Percentiles rank a stretch among this genome's conserved stretches.
These are phyloP conservation scores for Fusarium sublunatum DNA, from an alignment of 2,329 filamentous ascomycete genomes.

Conservation along the genomic window DNA sequence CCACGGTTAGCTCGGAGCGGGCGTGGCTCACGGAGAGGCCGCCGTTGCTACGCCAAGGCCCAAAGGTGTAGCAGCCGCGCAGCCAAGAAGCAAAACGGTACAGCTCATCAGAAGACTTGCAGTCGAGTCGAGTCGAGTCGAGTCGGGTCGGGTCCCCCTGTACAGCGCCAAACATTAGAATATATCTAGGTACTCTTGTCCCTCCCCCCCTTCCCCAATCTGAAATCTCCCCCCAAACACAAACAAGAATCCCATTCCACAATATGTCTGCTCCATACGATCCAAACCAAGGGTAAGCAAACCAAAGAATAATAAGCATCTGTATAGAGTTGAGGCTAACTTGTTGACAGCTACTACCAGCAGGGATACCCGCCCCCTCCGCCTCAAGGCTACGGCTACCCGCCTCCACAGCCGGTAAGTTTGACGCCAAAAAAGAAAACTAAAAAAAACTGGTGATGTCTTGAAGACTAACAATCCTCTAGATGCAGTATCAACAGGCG, in stretches of 20 bases:
- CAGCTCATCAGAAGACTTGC: not conserved
- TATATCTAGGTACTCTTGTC: slow-evolving; percentile 22
- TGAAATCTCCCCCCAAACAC: not conserved
- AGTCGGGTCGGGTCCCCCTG: too few relatives aligned
- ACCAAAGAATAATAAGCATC: too few relatives aligned
- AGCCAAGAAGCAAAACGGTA: not conserved
- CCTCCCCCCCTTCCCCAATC: not conserved
- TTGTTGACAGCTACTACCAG: slow-evolving; percentile 30
- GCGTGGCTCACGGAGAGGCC: not conserved
- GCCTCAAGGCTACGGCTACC: slow-evolving; percentile 42
- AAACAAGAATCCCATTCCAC: slow-evolving; percentile 9
- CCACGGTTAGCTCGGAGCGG: slow-evolving; percentile 30
- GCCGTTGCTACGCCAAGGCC: not conserved
- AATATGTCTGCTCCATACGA: slow-evolving; percentile 36
- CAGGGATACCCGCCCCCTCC: slow-evolving; percentile 38
- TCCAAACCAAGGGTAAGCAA: slow-evolving; percentile 26
- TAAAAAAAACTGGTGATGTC: not conserved
- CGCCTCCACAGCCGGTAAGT: slow-evolving; percentile 42
- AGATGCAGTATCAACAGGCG: slow-evolving; percentile 51
- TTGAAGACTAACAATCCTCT: slow-evolving; percentile 8
- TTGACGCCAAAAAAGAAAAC: not conserved
- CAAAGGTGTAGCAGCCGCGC: not conserved
- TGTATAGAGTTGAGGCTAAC: slow-evolving; percentile 5
- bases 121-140: too few relatives aligned
- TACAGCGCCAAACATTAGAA: not conserved